Base-by-base conservation (phyloP, 495 filamentous ascomycete species). In the Penicillium canariense region DNA sequence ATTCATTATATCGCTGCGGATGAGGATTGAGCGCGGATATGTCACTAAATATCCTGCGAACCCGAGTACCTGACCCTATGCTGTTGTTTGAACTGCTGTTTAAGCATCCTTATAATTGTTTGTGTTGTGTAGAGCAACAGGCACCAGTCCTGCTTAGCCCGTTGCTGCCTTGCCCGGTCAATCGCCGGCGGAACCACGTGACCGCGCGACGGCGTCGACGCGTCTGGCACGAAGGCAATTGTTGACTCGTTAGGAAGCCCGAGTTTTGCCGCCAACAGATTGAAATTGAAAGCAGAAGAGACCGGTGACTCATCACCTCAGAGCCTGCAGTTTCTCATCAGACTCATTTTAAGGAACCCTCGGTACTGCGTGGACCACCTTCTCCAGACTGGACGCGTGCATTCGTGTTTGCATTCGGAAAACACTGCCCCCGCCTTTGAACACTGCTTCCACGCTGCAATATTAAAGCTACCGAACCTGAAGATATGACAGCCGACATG, bases 401-500 rank as follows among this genome's bases (percentile, higher is more conserved):
- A 48, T 44, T 40, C 49, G 42, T 46, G 44, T 49, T 46, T 25
- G 46, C 26, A 38, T n/a, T 53, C 43, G 18, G 15, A 7, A 46
- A 17, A 25, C 14, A 30, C 14, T 15, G 27, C 17, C 14, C 31
- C 14, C 31, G 20, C 49, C 12, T 11, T 38, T 32, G 28, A 18
- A 52, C 14, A 23, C n/a, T n/a, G 40, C 18, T 18, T 25, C 20
- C 4, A 5, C 12, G 4, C 51, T n/a, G 14, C 34, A 7, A 9
- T 22, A 48, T 1, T 38, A 25, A 5, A 4, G 26, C 22, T n/a
- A 17, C 5, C 2, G 12, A 5, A 20, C n/a, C 9, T 22, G 20
- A 12, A 1, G 70, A 59, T 17, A 87, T 88, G 83, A 80, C 78
- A 40, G 68, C 75, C 20, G 84, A 82, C 54, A 81, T 80, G 61